Conservation (phyloP, 768 basidiomycete species). For the Boletellus ananas region DNA sequence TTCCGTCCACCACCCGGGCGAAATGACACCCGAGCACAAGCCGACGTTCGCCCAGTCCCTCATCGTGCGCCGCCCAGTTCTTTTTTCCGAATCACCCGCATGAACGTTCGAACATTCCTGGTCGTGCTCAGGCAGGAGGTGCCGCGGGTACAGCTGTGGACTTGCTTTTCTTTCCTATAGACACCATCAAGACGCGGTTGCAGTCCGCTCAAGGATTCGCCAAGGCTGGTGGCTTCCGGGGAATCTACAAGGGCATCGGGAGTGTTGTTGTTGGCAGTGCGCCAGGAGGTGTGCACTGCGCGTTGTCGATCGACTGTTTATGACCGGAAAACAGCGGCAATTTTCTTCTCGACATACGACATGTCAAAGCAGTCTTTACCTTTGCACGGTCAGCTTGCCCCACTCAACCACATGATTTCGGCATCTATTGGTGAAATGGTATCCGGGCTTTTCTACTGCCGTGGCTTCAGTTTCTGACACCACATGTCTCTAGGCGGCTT, state of each 20-base stretch:
- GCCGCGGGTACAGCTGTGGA: constrained; percentile 93
- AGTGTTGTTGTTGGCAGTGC: constrained; percentile 94
- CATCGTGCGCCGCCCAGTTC: constrained; percentile 33
- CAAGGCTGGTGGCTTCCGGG: constrained; percentile 80
- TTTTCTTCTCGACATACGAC: constrained; percentile 95
- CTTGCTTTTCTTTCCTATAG: constrained; percentile 93
- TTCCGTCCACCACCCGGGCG: constrained; percentile 4
- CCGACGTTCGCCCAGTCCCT: constrained; percentile 47
- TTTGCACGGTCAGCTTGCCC: constrained; percentile 53
- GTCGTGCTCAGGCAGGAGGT: constrained; percentile 68
- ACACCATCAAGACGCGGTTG: constrained; percentile 93
- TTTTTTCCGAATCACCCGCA: constrained; percentile 7
- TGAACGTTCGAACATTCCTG: constrained; percentile 11
- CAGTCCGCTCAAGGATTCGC: constrained; percentile 87
- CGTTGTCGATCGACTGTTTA: neutral
- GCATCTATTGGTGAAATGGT: constrained; percentile 61
- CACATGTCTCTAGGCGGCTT: constrained; percentile 59
- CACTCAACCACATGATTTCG: constrained; percentile 60
- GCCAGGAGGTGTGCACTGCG: constrained; percentile 71
- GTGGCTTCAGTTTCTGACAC: constrained; percentile 10
- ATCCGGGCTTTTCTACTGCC: constrained; percentile 10
- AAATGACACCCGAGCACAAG: constrained; percentile 31
- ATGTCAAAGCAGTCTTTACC: constrained; percentile 76
- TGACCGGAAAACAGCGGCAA: constrained; percentile 59
- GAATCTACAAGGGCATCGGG: constrained; percentile 90